Evolutionary conservation across 345 rosid genomes (phyloP).

Genomic region (Orychophragmus violaceus): DNA sequence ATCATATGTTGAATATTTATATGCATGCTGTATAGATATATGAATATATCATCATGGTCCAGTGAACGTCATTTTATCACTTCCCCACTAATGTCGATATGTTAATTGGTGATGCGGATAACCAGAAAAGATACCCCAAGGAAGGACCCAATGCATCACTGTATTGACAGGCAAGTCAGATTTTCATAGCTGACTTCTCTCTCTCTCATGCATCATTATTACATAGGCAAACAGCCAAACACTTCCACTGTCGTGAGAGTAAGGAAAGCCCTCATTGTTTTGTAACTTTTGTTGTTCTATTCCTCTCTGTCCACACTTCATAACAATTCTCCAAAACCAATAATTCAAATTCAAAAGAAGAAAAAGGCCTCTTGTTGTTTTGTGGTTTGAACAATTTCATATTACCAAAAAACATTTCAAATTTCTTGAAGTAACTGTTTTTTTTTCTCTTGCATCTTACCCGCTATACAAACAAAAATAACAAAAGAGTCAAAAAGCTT

Average conservation of each 20-base stretch:
- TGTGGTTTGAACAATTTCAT: not conserved
- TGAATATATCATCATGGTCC: slow-evolving; percentile 6
- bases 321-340: not conserved
- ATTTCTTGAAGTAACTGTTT: slow-evolving; percentile 20
- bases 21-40: not conserved
- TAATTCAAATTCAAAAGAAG: slow-evolving; percentile 12
- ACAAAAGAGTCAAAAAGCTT: slow-evolving; percentile 5
- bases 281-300: not conserved
- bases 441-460: slow-evolving; percentile 11
- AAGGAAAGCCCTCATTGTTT: slow-evolving; percentile 3
- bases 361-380: not conserved
- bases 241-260: slow-evolving; percentile 16
- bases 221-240: not conserved
- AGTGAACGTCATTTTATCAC: not conserved
- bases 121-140: slow-evolving; percentile 2
- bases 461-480: slow-evolving; percentile 38
- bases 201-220: slow-evolving; percentile 21
- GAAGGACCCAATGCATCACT: slow-evolving; percentile 28
- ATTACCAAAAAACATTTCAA: slow-evolving; percentile 1
- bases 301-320: not conserved
- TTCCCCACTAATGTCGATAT: slow-evolving; percentile 8
- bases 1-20: not conserved
- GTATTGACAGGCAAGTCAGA: slow-evolving; percentile 21
- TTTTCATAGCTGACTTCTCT: not conserved
- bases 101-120: no score